Conservation (phyloP, 2,329 filamentous ascomycete species). For the Colletotrichum gigasporum region DNA sequence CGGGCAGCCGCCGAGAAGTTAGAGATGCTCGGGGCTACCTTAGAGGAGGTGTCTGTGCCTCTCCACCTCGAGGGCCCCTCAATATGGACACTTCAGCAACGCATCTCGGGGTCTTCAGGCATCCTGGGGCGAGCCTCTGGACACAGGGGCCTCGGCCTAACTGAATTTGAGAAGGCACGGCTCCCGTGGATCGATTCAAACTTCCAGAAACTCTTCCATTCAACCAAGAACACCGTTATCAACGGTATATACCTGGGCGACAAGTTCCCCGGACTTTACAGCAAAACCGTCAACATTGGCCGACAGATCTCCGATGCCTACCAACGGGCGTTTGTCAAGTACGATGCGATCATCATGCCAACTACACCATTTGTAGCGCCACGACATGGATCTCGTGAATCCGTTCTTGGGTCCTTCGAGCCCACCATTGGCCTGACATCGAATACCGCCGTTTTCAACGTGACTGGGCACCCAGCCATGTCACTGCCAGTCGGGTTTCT, state of each 20-base stretch:
- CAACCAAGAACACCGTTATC: constrained; percentile 64
- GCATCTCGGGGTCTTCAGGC: constrained; percentile 52
- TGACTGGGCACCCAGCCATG: constrained; percentile 65
- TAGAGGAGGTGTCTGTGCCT: constrained; percentile 61
- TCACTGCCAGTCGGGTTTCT: constrained; percentile 60
- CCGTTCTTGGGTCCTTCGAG: constrained; percentile 55
- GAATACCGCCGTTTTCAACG: constrained; percentile 67
- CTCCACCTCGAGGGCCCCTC: constrained; percentile 56
- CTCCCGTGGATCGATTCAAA: constrained; percentile 55
- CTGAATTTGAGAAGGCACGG: constrained; percentile 58
- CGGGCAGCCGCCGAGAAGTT: constrained; percentile 52
- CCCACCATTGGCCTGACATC: constrained; percentile 62
- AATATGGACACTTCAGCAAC: constrained; percentile 60
- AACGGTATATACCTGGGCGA: constrained; percentile 58
- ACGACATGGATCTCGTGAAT: constrained; percentile 48
- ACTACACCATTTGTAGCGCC: constrained; percentile 58
- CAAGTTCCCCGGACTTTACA: constrained; percentile 54
- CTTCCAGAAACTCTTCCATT: constrained; percentile 61
- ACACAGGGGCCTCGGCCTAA: constrained; percentile 57
- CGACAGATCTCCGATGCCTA: constrained; percentile 57
- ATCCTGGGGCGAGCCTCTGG: constrained; percentile 55
- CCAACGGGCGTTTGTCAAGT: constrained; percentile 48
- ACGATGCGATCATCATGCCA: constrained; percentile 58
- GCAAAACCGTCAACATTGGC: constrained; percentile 59
- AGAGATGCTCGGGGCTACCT: constrained; percentile 54